Evolutionary conservation across 306 rosid species (phyloP).

Genomic region (Dicorynia guianensis): DNA sequence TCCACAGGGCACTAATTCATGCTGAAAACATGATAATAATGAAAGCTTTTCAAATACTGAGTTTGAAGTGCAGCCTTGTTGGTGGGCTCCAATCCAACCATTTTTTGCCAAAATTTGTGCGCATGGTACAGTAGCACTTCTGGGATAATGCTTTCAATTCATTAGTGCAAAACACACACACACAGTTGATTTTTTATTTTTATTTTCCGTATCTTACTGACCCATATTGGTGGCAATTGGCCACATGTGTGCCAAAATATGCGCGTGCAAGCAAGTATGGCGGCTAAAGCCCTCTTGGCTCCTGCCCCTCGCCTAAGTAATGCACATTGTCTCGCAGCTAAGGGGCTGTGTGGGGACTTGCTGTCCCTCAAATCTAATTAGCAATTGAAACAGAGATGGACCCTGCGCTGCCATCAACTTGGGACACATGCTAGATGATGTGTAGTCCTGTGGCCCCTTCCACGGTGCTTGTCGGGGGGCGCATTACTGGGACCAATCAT

Average conservation of each 20-base stretch:
- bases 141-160: conserved; percentile 42
- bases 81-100: conserved; percentile 59
- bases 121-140: conserved; percentile 81
- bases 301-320: conserved; percentile 46
- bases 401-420: conserved; percentile 63
- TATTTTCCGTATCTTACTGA: conserved; percentile 13
- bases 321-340: conserved; percentile 54
- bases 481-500: conserved; percentile 75
- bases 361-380: conserved; percentile 54
- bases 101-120: conserved; percentile 48
- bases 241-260: conserved; percentile 51
- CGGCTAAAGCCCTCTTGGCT: conserved; percentile 59
- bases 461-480: conserved; percentile 69
- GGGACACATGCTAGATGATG: conserved; percentile 79
- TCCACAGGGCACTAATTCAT: conserved; percentile 18
- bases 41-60: conserved; percentile 23
- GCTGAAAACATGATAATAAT: not conserved
- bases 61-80: conserved; percentile 45
- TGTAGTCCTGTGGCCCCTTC: conserved; percentile 59
- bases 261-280: conserved; percentile 76
- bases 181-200: not conserved
- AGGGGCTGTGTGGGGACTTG: conserved; percentile 62
- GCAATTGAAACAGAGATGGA: conserved; percentile 51
- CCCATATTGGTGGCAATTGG: conserved; percentile 28
- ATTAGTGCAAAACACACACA: conserved; percentile 38